Base-by-base conservation (phyloP, 169 alveolate species). In the Amoebophrya sp. region DNA sequence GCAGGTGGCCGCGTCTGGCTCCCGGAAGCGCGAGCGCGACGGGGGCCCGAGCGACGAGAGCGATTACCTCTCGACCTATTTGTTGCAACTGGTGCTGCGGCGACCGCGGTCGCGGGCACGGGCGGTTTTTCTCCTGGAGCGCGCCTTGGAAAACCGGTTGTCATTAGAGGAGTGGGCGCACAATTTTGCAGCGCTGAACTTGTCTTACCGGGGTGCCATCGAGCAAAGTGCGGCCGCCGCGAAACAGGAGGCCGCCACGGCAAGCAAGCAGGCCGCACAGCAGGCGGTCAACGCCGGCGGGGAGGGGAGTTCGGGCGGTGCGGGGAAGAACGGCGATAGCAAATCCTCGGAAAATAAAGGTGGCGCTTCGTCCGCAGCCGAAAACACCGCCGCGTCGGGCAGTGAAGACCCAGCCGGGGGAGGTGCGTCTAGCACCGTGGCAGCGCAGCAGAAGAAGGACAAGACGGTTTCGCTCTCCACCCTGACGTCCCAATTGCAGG, bases 131-230 rank as follows among this genome's bases (percentile, higher is more conserved):
- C 90, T 91, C 77, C 77, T 90, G 41, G 89, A 12, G 89, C 93
- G 89, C 35, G 93, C 93, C 33, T 66, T 91, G 77, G 91, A 91
- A 39, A 53, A 77, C 89, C 54, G 38, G 89, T 40, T 91, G 91
- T 54, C 93, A 0, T 90, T 91, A 40, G 38, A 32, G 41, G 93
- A 90, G 77, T 40, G 90, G 90, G 38, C 89, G 40, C 95, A 91
- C 41, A 90, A 90, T 35, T 91, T 93, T 53, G 89, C 66, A 40
- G 94, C 92, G 54, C 92, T 93, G 39, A 92, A 92, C 91, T 32
- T 66, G 25, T 88, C 92, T 0, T 93, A 93, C 54, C 90, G 95
- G 40, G 77, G 83, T 39, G 95, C 92, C 39, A 92, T 93, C 41
- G 95, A 93, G 53, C 77, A 77, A 10, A 0, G 89, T 91, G 25